Evolutionary conservation across 371 early-diverging fungal genomes (phyloP).

Genomic region (Apophysomyces ossiformis): DNA sequence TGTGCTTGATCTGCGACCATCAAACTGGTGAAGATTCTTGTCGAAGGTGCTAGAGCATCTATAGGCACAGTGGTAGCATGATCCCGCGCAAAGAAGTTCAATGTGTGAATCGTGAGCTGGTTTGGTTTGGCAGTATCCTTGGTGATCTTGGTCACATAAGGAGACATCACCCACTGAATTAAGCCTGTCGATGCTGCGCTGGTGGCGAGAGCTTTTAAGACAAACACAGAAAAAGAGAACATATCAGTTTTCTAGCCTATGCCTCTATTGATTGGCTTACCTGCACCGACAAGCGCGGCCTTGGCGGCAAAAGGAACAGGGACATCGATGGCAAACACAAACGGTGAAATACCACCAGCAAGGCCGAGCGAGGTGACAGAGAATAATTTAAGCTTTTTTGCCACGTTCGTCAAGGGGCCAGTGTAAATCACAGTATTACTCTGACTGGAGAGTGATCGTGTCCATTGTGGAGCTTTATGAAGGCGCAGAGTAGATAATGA

Average conservation of each 20-base stretch:
- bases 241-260: neutral
- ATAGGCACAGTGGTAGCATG: constrained; percentile 59
- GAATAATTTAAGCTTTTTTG: constrained; percentile 65
- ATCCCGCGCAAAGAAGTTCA: constrained; percentile 42
- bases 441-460: constrained; percentile 1
- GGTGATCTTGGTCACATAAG: constrained; percentile 67
- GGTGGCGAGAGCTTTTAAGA: constrained; percentile 54
- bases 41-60: constrained; percentile 55
- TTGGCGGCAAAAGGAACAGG: constrained; percentile 63
- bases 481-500: neutral
- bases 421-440: constrained; percentile 41
- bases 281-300: constrained; percentile 62
- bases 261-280: constrained; percentile 21
- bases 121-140: constrained; percentile 24
- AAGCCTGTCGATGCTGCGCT: constrained; percentile 65
- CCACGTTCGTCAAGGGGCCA: constrained; percentile 64
- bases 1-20: constrained; percentile 49
- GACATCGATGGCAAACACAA: constrained; percentile 64
- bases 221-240: constrained; percentile 3
- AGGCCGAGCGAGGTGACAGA: constrained; percentile 65
- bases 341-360: constrained; percentile 60
- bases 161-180: constrained; percentile 69
- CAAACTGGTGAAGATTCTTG: constrained; percentile 60
- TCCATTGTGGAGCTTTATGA: neutral
- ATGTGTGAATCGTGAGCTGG: constrained; percentile 37